Conservation (phyloP, 495 filamentous ascomycete species). For the Aspergillus asperescens region DNA sequence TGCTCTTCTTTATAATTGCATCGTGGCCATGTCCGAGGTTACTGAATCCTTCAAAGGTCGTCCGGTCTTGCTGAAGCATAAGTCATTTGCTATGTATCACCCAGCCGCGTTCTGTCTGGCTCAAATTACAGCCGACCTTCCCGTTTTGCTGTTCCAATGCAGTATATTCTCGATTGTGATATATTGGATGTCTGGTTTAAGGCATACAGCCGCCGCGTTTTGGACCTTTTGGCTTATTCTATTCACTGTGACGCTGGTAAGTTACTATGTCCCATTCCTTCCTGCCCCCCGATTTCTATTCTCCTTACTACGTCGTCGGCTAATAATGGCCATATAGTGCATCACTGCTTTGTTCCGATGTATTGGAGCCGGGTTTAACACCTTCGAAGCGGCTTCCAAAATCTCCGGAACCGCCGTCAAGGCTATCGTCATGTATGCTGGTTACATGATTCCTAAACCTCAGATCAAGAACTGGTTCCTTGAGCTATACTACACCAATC, state of each 20-base stretch:
- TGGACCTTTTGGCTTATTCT: constrained; percentile 49
- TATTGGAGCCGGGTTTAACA: constrained; percentile 45
- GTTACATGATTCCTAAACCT: constrained; percentile 57
- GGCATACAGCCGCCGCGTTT: constrained; percentile 44
- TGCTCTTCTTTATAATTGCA: constrained; percentile 65
- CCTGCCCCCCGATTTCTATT: neutral
- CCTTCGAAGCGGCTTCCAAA: constrained; percentile 52
- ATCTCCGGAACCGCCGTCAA: constrained; percentile 45
- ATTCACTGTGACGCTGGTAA: constrained; percentile 28
- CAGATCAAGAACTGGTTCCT: constrained; percentile 72
- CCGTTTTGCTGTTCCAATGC: constrained; percentile 59
- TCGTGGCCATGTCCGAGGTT: constrained; percentile 67
- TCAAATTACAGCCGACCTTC: constrained; percentile 64
- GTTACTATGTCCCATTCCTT: neutral
- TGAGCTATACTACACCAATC: constrained; percentile 71
- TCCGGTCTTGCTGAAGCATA: constrained; percentile 60
- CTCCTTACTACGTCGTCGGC: too few relatives aligned
- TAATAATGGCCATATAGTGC: neutral
- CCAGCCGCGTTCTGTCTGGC: constrained; percentile 69
- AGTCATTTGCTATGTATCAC: constrained; percentile 55
- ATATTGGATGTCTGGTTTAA: constrained; percentile 65
- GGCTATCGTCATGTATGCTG: constrained; percentile 53
- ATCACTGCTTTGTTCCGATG: constrained; percentile 53
- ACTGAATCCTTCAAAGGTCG: constrained; percentile 63
- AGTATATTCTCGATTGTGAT: constrained; percentile 62